Base-by-base conservation (phyloP, 768 basidiomycete species). In the Zangia roseola region DNA sequence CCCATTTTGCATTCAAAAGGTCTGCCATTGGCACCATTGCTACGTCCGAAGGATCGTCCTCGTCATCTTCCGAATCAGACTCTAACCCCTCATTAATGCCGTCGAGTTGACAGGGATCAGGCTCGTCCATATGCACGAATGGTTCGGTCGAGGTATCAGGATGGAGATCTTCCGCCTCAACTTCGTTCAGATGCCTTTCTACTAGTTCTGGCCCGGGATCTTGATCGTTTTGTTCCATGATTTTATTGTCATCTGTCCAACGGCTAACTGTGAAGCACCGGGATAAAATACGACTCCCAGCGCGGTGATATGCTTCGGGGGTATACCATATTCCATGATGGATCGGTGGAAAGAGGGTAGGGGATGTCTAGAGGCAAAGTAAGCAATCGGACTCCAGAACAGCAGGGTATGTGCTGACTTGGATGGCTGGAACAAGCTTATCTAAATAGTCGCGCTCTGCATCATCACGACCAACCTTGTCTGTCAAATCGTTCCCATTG, bases 21-120 rank as follows among this genome's bases (percentile, higher is more conserved):
- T 99, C 97, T 4, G 97, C 97, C 73, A 98, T 83, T 0, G 95
- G 94, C 5, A 97, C 88, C 93, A 98, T 94, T 3, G 88, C 83
- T 10, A 90, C 82, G 53, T 88, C 82, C 10, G 77, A 75, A 6
- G 79, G 70, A 49, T 82, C 79, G 2, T 82, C 78, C 5, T 78
- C 78, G 12, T 70, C 56, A 63, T 68, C 58, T 6, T 70, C 69
- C 3, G 67, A 67, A 19, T 76, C 78, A 4, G 75, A 73, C 17
- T 69, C 72, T 19, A 66, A 67, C n/a, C 69, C 73, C 14, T 58
- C 38, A 49, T 57, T 20, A 42, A 57, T 21, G 9, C 41, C 24
- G 52, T 58, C 16, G 33, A 45, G 24, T 31, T 7, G 14, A 40
- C 49, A 9, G 38, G 52, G 16, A 14, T 30, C 26, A 14, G 47